These are phyloP conservation scores for Penicillium canescens DNA, from an alignment of 495 filamentous ascomycete genomes.

Conservation along the genomic window DNA sequence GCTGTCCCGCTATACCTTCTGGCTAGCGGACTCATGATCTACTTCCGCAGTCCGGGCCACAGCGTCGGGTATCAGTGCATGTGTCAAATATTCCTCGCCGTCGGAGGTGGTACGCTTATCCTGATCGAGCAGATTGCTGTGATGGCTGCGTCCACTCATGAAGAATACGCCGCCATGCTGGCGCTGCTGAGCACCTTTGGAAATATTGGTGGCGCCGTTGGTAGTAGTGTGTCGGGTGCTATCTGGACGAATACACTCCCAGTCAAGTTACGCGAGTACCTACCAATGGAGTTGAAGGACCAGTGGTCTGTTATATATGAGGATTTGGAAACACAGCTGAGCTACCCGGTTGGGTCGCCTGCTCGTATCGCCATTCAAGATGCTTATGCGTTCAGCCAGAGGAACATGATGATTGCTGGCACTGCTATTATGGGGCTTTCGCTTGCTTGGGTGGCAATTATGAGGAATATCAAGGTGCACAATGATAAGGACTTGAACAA, in stretches of 20 bases:
- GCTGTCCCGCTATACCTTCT: slow-evolving; percentile 62
- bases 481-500: slow-evolving; percentile 15
- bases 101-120: slow-evolving; percentile 60
- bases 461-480: slow-evolving; percentile 59
- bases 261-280: slow-evolving; percentile 45
- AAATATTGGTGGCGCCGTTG: slow-evolving; percentile 64
- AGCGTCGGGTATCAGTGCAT: slow-evolving; percentile 68
- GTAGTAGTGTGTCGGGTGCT: slow-evolving; percentile 49
- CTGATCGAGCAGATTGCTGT: slow-evolving; percentile 68
- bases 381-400: slow-evolving; percentile 58
- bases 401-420: slow-evolving; percentile 55
- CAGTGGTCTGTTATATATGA: slow-evolving; percentile 17
- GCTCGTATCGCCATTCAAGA: slow-evolving; percentile 56
- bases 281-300: slow-evolving; percentile 48
- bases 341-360: slow-evolving; percentile 50
- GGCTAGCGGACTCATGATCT: slow-evolving; percentile 60
- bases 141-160: slow-evolving; percentile 62
- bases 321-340: slow-evolving; percentile 39
- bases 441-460: slow-evolving; percentile 44
- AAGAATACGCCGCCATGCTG: slow-evolving; percentile 52
- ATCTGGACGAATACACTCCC: slow-evolving; percentile 61
- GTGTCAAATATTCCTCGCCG: slow-evolving; percentile 73
- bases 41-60: slow-evolving; percentile 59
- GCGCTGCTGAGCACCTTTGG: slow-evolving; percentile 53
- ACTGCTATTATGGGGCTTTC: slow-evolving; percentile 47